phyloP scores from a whole-genome alignment of 1,139 yeast species.

The Candida gigantensis region DNA sequence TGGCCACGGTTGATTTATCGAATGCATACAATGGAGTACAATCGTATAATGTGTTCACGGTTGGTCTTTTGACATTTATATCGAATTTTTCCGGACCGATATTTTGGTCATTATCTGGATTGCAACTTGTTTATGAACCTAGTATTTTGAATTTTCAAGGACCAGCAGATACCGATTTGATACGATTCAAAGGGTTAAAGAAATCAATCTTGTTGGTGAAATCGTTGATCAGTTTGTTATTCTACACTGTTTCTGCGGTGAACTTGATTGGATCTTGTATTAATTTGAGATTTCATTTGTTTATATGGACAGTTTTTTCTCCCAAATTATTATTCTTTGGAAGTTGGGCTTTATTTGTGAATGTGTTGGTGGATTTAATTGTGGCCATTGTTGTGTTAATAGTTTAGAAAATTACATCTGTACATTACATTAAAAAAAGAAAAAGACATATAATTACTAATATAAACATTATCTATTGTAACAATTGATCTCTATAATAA shows the following conservation, averaged over 20 bases:
- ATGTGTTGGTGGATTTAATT: conserved; percentile 41
- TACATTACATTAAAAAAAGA: conserved; percentile 2
- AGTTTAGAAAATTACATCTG: conserved; percentile 2
- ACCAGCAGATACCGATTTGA: conserved; percentile 15
- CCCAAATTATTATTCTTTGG: conserved; percentile 84
- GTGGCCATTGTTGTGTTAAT: conserved; percentile 19
- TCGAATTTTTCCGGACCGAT: conserved; percentile 86
- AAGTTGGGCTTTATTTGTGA: conserved; percentile 68
- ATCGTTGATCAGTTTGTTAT: conserved; percentile 40
- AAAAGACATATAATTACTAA: conserved; percentile 1
- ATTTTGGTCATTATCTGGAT: conserved; percentile 70
- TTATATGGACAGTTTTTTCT: conserved; percentile 96
- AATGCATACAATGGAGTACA: conserved; percentile 89
- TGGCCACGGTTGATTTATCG: conserved; percentile 86
- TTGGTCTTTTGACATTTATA: conserved; percentile 76
- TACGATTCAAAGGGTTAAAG: conserved; percentile 25
- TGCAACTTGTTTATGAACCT: conserved; percentile 45
- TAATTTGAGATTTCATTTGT: conserved; percentile 76
- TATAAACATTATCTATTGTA: conserved; percentile 53
- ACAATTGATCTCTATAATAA: conserved; percentile 85
- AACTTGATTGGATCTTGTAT: conserved; percentile 70
- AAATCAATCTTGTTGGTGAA: conserved; percentile 38
- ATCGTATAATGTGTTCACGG: conserved; percentile 65
- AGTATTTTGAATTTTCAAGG: conserved; percentile 16
- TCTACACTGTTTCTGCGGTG: conserved; percentile 61